phyloP scores from a whole-genome alignment of 257 asterid species.

The Cordia subcordata region DNA sequence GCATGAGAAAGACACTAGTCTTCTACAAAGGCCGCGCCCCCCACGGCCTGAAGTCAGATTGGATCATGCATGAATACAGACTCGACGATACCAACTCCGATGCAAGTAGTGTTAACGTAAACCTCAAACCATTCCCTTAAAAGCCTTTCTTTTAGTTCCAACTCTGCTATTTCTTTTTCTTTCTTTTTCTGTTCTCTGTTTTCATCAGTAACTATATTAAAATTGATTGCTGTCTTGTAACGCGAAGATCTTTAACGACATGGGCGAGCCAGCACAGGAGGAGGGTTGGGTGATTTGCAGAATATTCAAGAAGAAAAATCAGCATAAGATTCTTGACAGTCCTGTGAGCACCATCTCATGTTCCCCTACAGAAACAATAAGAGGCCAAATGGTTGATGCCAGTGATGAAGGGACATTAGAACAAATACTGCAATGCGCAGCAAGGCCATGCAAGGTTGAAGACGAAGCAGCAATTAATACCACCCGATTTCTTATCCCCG shows the following conservation, averaged over 20 bases:
- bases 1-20: slow-evolving; percentile 68
- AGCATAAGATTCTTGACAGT: slow-evolving; percentile 13
- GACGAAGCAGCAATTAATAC: neutral
- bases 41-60: slow-evolving; percentile 55
- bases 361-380: neutral
- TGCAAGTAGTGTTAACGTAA: slow-evolving; percentile 19
- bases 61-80: slow-evolving; percentile 69
- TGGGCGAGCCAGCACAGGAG: slow-evolving; percentile 31
- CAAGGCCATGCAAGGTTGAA: slow-evolving; percentile 14
- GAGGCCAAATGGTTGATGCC: slow-evolving; percentile 6
- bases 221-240: neutral
- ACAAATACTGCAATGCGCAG: slow-evolving; percentile 34
- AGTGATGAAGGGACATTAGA: slow-evolving; percentile 33
- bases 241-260: slow-evolving; percentile 21
- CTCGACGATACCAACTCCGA: slow-evolving; percentile 29
- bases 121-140: neutral
- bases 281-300: slow-evolving; percentile 71
- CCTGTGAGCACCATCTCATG: slow-evolving; percentile 8
- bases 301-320: slow-evolving; percentile 50
- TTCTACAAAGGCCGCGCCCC: slow-evolving; percentile 76
- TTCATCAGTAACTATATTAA: neutral
- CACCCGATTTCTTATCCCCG: neutral
- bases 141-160: too few relatives aligned
- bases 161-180: too few relatives aligned
- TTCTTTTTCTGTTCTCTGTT: neutral